Base-by-base conservation (phyloP, 306 rosid species). In the Rosa rugosa region DNA sequence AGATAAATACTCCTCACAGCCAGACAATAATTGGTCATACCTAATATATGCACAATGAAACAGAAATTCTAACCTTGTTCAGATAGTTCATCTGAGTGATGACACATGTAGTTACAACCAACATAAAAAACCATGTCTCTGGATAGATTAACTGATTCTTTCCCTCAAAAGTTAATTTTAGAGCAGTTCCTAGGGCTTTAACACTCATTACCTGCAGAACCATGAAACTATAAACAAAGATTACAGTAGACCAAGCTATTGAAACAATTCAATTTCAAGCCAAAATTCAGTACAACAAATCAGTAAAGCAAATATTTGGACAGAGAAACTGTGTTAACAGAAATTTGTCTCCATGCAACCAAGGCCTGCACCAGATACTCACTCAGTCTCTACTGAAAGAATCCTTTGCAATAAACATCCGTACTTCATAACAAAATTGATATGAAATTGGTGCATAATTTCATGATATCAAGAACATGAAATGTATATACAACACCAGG, bases 201-300 rank as follows among this genome's bases (percentile, higher is more conserved):
- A 93, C 97, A 82, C 98, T 91, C 98, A 93, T 91, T 78, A 93
- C 98, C 98, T 93, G 90, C 77, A 86, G 49, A 85, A 50, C 4
- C 8, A 59, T 65, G 44, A 31, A 57, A 50, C 10, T 2, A 7
- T 11, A 9, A 25, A 31, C n/a, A 42, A 13, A 7, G 8, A 79
- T 38, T 50, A 75, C 45, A 18, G 49, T 41, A 14, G 3, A 67
- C 63, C 64, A 67, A 25, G 41, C 22, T 27, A 25, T 38, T 57
- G 12, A 25, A 74, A 45, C 51, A 66, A 78, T 41, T 40, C 1
- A 13, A 49, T 49, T 11, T 49, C 16, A 49, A 49, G 5, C 54
- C 17, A 13, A 66, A 66, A 36, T 38, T 20, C 47, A 66, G 18
- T 36, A 66, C 25, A 17, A 36, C 27, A 66, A 66, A 36, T 18